These are phyloP conservation scores for Xerocomellus chrysenteron DNA, from an alignment of 768 basidiomycete species.

Conservation along the genomic window DNA sequence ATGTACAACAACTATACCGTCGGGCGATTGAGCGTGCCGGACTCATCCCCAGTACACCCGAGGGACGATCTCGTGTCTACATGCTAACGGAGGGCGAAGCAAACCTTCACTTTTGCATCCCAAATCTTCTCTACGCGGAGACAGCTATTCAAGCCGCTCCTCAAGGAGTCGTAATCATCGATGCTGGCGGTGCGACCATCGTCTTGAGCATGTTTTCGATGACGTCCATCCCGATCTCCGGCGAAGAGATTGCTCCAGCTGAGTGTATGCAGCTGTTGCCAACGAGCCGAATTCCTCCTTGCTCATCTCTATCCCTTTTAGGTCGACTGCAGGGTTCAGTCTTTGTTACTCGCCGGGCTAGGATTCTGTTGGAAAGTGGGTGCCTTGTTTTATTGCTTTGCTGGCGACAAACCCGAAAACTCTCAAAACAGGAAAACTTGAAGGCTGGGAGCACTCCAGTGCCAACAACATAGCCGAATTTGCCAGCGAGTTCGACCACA, in stretches of 20 bases:
- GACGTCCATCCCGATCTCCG: not conserved
- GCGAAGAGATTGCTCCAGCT: not conserved
- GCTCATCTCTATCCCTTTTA: not conserved
- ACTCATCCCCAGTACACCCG: conserved; percentile 8
- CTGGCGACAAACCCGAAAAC: not conserved
- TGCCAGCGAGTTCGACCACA: not conserved
- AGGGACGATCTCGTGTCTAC: conserved; percentile 16
- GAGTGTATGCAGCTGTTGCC: not conserved
- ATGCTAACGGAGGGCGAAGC: conserved; percentile 1
- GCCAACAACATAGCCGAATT: not conserved
- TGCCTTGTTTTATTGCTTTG: not conserved
- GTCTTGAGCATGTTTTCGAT: not conserved
- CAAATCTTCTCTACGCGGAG: not conserved
- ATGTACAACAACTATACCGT: conserved; percentile 10
- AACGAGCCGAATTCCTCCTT: not conserved
- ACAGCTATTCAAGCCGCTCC: not conserved
- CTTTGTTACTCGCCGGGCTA: not conserved
- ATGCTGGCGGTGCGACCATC: not conserved
- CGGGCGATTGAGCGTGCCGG: conserved; percentile 19
- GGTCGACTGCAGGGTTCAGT: not conserved
- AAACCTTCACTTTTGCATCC: not conserved
- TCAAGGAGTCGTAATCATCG: not conserved
- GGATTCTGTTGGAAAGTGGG: not conserved
- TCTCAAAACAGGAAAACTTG: not conserved
- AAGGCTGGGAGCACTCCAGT: not conserved